These are phyloP conservation scores for Begonia fuchsioides DNA, from an alignment of 306 rosid genomes.

Conservation along the genomic window DNA sequence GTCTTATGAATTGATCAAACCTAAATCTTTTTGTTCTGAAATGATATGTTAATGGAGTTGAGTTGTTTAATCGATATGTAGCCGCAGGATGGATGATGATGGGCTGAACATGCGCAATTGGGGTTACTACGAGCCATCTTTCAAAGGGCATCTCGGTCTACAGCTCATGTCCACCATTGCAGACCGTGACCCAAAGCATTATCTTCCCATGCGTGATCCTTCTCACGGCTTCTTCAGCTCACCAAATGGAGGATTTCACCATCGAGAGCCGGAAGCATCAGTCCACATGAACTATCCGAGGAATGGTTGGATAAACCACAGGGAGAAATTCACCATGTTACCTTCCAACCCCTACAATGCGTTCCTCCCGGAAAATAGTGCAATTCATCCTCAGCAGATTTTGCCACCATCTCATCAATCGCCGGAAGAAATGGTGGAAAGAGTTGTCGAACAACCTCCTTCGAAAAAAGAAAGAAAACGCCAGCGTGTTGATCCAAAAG, in stretches of 20 bases:
- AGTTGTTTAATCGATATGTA: conserved; percentile 25
- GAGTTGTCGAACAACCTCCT: conserved; percentile 41
- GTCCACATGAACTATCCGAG: conserved; percentile 59
- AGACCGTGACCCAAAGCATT: conserved; percentile 69
- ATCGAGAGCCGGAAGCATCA: conserved; percentile 46
- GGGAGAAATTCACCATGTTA: conserved; percentile 69
- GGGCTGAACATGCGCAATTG: conserved; percentile 86
- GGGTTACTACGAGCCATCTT: conserved; percentile 93
- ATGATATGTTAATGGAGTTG: conserved; percentile 5
- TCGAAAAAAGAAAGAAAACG: conserved; percentile 63
- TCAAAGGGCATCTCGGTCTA: conserved; percentile 79
- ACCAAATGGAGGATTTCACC: conserved; percentile 48
- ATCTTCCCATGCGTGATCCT: conserved; percentile 60
- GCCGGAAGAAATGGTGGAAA: conserved; percentile 35
- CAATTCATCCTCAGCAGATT: conserved; percentile 49
- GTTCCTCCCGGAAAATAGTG: conserved; percentile 63
- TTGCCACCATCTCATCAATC: conserved; percentile 24
- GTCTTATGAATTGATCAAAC: not conserved
- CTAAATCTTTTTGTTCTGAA: conserved; percentile 3
- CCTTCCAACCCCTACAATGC: conserved; percentile 55
- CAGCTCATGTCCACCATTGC: conserved; percentile 86
- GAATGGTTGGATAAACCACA: conserved; percentile 63
- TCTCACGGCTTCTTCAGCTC: conserved; percentile 30
- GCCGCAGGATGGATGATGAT: conserved; percentile 83
- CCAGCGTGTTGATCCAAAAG: conserved; percentile 42